Base-by-base conservation (phyloP, 129 eudicot genomes). In the Helianthus tuberosus region DNA sequence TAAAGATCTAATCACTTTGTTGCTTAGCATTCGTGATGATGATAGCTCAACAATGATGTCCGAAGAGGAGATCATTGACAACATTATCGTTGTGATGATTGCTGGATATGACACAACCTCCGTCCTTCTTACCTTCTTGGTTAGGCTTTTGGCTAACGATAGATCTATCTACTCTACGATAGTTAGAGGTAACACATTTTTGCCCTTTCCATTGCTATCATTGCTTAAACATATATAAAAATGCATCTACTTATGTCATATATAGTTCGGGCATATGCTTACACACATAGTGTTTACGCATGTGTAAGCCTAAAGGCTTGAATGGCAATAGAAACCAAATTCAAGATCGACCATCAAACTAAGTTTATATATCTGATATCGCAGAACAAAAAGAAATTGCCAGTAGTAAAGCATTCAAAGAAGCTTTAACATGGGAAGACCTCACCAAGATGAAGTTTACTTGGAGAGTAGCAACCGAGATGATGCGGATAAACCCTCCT, bases 81-180 rank as follows among this genome's bases (percentile, higher is more conserved):
- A 32, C 73, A 35, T 51, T 76, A 59, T 79, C 68, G 25, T 80
- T 16, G 57, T 82, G 14, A 89, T 89, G 91, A 66, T 77, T 39
- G 96, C 89, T 0, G 89, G 96, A 7, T 81, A 89, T 53, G 91
- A 84, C 64, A 82, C 96, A 23, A 79, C 89, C 11, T 64, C 91
- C 6, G 67, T 84, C 47, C 74, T 89, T 10, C 71, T 86, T 3
- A 84, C 89, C 6, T 86, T 89, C 58, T 60, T 84, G 35, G 39
- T 82, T n/a, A 62, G 86, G 8, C 72, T 81, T 69, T 32, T 68
- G 48, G 73, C 73, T 50, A 49, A 32, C 47, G 29, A 50, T 20
- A 15, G 32, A 48, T 50, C 77, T 68, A 68, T 89, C 58, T 68
- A 69, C 68, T 64, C 67, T 29, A 81, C 75, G 48, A 72, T 89